Evolutionary conservation across 495 filamentous ascomycete genomes (phyloP).

Genomic region (Lophiostoma macrostomum): DNA sequence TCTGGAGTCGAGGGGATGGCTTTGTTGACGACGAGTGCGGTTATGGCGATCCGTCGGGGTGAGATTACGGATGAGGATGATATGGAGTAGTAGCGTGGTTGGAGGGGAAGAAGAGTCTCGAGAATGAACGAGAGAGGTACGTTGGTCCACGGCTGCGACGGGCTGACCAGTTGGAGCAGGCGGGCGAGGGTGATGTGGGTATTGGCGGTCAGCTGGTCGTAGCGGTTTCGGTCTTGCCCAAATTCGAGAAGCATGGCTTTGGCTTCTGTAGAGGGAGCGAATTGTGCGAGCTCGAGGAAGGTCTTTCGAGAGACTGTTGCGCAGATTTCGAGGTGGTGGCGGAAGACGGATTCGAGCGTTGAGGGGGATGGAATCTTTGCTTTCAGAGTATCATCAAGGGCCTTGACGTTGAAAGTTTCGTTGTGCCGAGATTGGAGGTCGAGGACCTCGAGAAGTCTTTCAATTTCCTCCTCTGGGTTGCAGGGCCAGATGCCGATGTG

Average conservation of each 20-base stretch:
- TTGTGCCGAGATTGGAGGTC: conserved; percentile 36
- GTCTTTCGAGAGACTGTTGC: conserved; percentile 47
- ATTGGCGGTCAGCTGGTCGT: conserved; percentile 36
- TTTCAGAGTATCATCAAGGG: conserved; percentile 40
- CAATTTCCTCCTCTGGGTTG: conserved; percentile 42
- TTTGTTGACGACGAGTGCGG: conserved; percentile 43
- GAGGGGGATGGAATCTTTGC: conserved; percentile 47
- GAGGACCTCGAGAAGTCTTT: conserved; percentile 42
- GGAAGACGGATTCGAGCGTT: conserved; percentile 44
- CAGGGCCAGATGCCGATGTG: conserved; percentile 35
- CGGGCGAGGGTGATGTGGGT: conserved; percentile 45
- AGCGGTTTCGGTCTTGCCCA: conserved; percentile 40
- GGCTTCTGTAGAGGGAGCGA: conserved; percentile 44
- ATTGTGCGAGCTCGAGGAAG: conserved; percentile 45
- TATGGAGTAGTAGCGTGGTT: conserved; percentile 55
- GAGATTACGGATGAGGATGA: conserved; percentile 50
- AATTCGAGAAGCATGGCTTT: conserved; percentile 40
- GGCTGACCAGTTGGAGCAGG: conserved; percentile 12
- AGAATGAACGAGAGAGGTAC: conserved; percentile 49
- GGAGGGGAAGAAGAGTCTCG: conserved; percentile 45
- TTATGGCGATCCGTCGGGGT: conserved; percentile 46
- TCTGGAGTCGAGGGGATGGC: conserved; percentile 31
- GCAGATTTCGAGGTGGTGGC: conserved; percentile 52
- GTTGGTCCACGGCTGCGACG: conserved; percentile 38
- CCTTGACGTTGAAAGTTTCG: conserved; percentile 38